A percentile compares a stretch with the other conserved stretches of the same genome.
Evolutionary conservation across 2,329 filamentous ascomycete species (phyloP).

Genomic region (Cytospora piceicola): DNA sequence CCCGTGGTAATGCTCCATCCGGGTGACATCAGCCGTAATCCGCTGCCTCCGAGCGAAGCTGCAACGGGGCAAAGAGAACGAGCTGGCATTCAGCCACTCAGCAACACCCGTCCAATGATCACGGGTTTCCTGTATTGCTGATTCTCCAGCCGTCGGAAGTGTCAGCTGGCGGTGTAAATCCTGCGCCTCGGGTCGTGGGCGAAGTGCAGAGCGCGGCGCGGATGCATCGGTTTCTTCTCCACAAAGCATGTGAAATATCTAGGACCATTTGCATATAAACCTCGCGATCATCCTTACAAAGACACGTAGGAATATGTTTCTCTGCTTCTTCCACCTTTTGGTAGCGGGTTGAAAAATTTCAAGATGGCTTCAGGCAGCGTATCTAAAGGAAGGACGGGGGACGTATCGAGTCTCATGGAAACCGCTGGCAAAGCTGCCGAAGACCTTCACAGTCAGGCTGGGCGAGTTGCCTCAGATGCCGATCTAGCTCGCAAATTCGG

Average conservation of each 20-base stretch:
- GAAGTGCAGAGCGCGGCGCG: background rate
- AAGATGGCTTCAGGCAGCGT: slow-evolving; percentile 5
- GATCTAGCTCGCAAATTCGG: slow-evolving; percentile 1
- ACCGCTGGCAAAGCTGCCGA: slow-evolving; percentile 16
- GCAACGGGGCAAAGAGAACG: background rate
- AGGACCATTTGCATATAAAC: background rate
- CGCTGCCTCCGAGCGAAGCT: background rate
- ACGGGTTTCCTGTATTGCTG: background rate
- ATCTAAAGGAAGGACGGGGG: background rate
- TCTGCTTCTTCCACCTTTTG: background rate
- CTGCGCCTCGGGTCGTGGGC: background rate
- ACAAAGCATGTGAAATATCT: background rate
- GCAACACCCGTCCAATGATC: background rate
- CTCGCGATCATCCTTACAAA: background rate
- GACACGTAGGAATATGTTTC: background rate
- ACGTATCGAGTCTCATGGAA: slow-evolving; percentile 4
- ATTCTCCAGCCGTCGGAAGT: background rate
- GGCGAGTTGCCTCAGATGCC: background rate
- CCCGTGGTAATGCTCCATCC: background rate
- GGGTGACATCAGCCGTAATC: background rate
- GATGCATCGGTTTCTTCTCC: background rate
- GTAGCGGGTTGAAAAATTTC: background rate
- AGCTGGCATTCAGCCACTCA: background rate
- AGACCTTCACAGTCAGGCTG: slow-evolving; percentile 9
- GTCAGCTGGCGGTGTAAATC: background rate